These are phyloP conservation scores for Elsinoe fawcettii DNA, from an alignment of 2,329 filamentous ascomycete species.

Conservation along the genomic window DNA sequence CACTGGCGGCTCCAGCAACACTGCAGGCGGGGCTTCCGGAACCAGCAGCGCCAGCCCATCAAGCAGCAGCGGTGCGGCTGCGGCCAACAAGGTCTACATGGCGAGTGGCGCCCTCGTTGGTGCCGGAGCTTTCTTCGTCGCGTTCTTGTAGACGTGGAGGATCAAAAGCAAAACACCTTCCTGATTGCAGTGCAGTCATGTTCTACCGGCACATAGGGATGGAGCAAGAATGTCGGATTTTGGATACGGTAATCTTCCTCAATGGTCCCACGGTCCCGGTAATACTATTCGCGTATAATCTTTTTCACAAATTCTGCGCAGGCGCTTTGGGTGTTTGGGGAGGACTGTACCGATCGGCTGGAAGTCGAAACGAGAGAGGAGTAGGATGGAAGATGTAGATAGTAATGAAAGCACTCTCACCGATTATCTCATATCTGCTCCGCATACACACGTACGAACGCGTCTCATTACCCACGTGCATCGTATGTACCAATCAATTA, in stretches of 20 bases:
- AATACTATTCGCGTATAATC: conserved; percentile 11
- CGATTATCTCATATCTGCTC: neutral
- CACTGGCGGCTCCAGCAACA: neutral
- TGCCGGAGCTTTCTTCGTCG: conserved; percentile 32
- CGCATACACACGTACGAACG: no score
- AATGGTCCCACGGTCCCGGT: conserved; percentile 10
- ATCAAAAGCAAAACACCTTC: neutral
- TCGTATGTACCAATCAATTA: neutral
- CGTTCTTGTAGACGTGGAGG: conserved; percentile 28
- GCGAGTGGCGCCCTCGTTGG: conserved; percentile 30
- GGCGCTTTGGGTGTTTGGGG: conserved; percentile 4
- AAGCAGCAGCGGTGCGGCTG: conserved; percentile 20
- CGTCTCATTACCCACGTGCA: neutral
- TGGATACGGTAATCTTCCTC: neutral
- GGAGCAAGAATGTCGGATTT: neutral
- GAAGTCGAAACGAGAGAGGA: neutral
- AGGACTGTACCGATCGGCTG: neutral
- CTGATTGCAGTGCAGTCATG: neutral
- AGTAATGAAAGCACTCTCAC: neutral
- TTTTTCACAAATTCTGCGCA: neutral
- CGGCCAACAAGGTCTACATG: conserved; percentile 25
- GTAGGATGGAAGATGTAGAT: neutral
- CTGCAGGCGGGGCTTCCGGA: conserved; percentile 22
- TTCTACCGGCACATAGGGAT: neutral
- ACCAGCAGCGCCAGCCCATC: conserved; percentile 21